Base-by-base conservation (phyloP, 768 basidiomycete species). In the Austroboletus festivus region DNA sequence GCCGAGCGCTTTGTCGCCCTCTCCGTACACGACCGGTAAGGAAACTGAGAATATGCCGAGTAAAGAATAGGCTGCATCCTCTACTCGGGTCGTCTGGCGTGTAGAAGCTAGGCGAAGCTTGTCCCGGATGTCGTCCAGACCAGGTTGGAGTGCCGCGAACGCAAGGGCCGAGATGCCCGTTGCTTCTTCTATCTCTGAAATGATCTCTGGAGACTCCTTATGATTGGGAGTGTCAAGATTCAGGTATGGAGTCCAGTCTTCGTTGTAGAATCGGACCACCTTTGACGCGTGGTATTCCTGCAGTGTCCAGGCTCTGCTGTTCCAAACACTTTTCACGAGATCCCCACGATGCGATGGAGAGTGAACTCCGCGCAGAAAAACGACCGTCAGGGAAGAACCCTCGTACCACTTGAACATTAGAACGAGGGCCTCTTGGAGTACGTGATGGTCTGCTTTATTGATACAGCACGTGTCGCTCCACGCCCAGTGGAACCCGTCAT, bases 281-380 rank as follows among this genome's bases (percentile, higher is more conserved):
- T 38, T 49, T 19, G 56, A 45, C 0, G 54, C 54, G 3, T 49
- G 46, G 15, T 57, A 56, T 41, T 56, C 55, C n/a, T 56, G 52
- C 1, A 54, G 16, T 9, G 50, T 46, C 44, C 42, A 46, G 1
- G 5, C 44, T 0, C 47, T 31, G 7, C 40, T 45, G n/a, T 44
- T 41, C 54, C 48, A 54, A 4, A 37, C 15, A 15, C 52, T 46
- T 22, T 5, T 31, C 13, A 10, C 3, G 5, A 54, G 39, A 16
- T 30, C 50, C 1, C 46, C 44, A 5, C 19, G 30, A 7, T 18
- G 8, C 2, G 52, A 51, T 1, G n/a, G 40, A 3, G 16, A 38
- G 11, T 6, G 35, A 22, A 46, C 45, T 2, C 24, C 52, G 5
- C 9, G 30, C 19, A 53, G 52, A 20, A 26, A 37, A 5, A 53